phyloP scores from a whole-genome alignment of 2,329 filamentous ascomycete genomes.

The Xylaria sp. region DNA sequence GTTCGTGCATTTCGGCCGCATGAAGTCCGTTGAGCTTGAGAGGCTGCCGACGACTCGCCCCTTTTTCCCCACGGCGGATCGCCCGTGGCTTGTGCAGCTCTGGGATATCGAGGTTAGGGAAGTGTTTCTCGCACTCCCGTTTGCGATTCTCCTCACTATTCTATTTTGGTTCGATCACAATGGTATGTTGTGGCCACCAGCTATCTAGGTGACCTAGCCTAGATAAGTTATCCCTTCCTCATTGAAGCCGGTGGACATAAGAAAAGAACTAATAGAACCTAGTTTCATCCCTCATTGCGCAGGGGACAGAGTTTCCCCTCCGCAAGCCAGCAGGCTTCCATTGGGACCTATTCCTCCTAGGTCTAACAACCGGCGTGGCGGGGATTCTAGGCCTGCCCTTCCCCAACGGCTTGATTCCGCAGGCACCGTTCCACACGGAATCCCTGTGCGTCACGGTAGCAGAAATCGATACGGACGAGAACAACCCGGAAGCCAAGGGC shows the following conservation, averaged over 20 bases:
- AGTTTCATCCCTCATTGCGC: conserved; percentile 85
- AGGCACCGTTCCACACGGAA: conserved; percentile 84
- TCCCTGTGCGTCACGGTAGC: conserved; percentile 76
- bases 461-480: conserved; percentile 64
- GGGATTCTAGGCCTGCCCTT: conserved; percentile 82
- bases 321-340: conserved; percentile 85
- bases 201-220: background rate
- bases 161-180: conserved; percentile 94
- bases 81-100: conserved; percentile 82
- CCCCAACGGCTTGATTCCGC: conserved; percentile 84
- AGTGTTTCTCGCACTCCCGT: conserved; percentile 86
- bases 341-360: conserved; percentile 85
- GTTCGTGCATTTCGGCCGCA: conserved; percentile 86
- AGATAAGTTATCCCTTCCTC: background rate
- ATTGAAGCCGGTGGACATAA: too few relatives aligned
- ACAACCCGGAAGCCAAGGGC: conserved; percentile 63
- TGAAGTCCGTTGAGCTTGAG: conserved; percentile 75
- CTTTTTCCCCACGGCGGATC: conserved; percentile 79
- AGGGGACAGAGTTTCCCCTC: conserved; percentile 84
- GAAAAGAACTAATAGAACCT: conserved; percentile 26
- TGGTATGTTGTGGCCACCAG: conserved; percentile 57
- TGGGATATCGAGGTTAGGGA: conserved; percentile 80
- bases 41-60: conserved; percentile 79
- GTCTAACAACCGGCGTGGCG: conserved; percentile 78
- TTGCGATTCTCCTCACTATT: conserved; percentile 83